Evolutionary conservation across 139 green algal species (phyloP).

Genomic region (Mychonastes homosphaera): DNA sequence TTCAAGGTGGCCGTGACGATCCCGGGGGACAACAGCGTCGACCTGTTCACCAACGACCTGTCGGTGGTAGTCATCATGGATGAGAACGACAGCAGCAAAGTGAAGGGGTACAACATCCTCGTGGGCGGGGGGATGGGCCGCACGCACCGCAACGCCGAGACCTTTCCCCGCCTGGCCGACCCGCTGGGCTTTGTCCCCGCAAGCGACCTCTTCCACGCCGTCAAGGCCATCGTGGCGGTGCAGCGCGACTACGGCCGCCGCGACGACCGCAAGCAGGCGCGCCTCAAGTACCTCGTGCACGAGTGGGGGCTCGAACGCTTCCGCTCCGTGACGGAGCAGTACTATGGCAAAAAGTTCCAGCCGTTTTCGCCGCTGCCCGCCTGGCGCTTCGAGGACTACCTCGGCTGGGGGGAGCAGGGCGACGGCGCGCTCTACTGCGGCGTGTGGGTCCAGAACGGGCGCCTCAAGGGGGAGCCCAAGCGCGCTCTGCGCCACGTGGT

Average conservation of each 20-base stretch:
- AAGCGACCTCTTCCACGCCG: constrained; percentile 88
- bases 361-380: constrained; percentile 75
- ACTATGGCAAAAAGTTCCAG: constrained; percentile 94
- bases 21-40: constrained; percentile 80
- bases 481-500: constrained; percentile 71
- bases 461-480: constrained; percentile 81
- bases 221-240: constrained; percentile 88
- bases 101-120: constrained; percentile 86
- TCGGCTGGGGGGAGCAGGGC: constrained; percentile 95
- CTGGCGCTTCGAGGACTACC: constrained; percentile 92
- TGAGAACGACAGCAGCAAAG: constrained; percentile 43
- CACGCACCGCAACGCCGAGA: constrained; percentile 75
- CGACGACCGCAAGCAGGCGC: constrained; percentile 89
- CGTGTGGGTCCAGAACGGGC: constrained; percentile 63
- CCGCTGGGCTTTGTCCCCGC: constrained; percentile 87
- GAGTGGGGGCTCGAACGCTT: constrained; percentile 95
- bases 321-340: constrained; percentile 84
- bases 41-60: constrained; percentile 96
- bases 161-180: constrained; percentile 83
- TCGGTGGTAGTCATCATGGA: constrained; percentile 79
- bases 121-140: constrained; percentile 93
- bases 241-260: constrained; percentile 97
- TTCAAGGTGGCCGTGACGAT: constrained; percentile 95
- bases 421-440: constrained; percentile 76
- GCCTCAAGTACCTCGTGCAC: constrained; percentile 97